Evolutionary conservation across 2,329 filamentous ascomycete genomes (phyloP).

Genomic region (Gnomoniopsis sp.): DNA sequence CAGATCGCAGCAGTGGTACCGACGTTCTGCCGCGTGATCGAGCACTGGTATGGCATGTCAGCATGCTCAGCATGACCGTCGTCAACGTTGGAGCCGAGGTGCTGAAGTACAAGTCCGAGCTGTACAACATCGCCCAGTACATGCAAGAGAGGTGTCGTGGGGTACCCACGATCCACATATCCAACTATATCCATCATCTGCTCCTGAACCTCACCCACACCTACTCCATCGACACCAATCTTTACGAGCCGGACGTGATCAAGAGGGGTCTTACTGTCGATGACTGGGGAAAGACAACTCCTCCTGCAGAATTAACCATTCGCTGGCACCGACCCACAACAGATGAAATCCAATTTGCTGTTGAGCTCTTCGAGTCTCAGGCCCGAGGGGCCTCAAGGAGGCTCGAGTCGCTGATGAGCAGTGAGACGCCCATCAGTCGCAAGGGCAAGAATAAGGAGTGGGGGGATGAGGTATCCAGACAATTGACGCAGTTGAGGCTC

Average conservation of each 20-base stretch:
- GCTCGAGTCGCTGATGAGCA: constrained; percentile 75
- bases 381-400: constrained; percentile 72
- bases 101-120: constrained; percentile 80
- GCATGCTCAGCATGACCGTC: constrained; percentile 95
- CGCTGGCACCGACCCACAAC: constrained; percentile 79
- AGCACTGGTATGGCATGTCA: constrained; percentile 88
- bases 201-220: constrained; percentile 92
- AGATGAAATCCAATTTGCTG: constrained; percentile 82
- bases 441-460: constrained; percentile 97
- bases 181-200: constrained; percentile 95
- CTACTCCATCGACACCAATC: constrained; percentile 83
- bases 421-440: constrained; percentile 77
- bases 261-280: constrained; percentile 67
- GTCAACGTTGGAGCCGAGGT: constrained; percentile 93
- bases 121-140: constrained; percentile 87
- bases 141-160: constrained; percentile 97
- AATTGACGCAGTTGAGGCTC: constrained; percentile 83
- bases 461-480: constrained; percentile 93
- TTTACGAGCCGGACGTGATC: constrained; percentile 79
- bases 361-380: constrained; percentile 84
- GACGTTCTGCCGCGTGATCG: constrained; percentile 92
- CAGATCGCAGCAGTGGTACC: constrained; percentile 86
- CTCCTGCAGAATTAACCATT: constrained; percentile 74
- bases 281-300: constrained; percentile 80
- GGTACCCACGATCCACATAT: constrained; percentile 91